These are phyloP conservation scores for Lignosus rhinocerotis DNA, from an alignment of 1,284 basidiomycete genomes.

Conservation along the genomic window DNA sequence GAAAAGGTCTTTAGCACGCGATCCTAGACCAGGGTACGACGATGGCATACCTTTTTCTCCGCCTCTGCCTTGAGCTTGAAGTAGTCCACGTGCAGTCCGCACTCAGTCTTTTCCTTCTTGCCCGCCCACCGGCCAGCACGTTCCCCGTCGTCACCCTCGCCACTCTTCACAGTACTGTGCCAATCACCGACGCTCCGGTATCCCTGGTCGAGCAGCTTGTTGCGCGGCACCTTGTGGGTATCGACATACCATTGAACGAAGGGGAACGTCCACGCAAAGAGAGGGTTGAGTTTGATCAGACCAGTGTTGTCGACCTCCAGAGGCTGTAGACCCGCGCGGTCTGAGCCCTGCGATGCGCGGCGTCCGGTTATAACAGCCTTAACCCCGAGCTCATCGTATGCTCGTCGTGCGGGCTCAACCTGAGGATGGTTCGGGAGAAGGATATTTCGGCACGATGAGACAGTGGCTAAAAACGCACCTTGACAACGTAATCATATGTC, in stretches of 20 bases:
- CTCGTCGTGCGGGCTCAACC: constrained; percentile 92
- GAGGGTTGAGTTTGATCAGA: constrained; percentile 92
- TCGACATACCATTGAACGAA: constrained; percentile 88
- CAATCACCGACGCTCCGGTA: constrained; percentile 97
- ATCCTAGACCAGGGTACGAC: neutral
- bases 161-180: constrained; percentile 86
- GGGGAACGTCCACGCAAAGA: constrained; percentile 88
- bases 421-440: constrained; percentile 30
- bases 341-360: constrained; percentile 88
- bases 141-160: constrained; percentile 75
- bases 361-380: constrained; percentile 93
- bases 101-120: constrained; percentile 88
- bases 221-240: constrained; percentile 85
- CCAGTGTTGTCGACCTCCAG: constrained; percentile 93
- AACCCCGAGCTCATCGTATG: constrained; percentile 83
- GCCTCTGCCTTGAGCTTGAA: constrained; percentile 65
- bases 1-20: neutral
- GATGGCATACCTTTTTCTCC: constrained; percentile 31
- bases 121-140: constrained; percentile 92
- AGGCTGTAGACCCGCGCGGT: constrained; percentile 80
- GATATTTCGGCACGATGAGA: no score
- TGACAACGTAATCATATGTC: constrained; percentile 91
- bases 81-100: constrained; percentile 91
- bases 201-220: constrained; percentile 86
- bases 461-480: constrained; percentile 51